Percentiles rank a stretch among this genome's conserved stretches.
Conservation (phyloP, 495 filamentous ascomycete genomes). For the Polyplosphaeria fusca region DNA sequence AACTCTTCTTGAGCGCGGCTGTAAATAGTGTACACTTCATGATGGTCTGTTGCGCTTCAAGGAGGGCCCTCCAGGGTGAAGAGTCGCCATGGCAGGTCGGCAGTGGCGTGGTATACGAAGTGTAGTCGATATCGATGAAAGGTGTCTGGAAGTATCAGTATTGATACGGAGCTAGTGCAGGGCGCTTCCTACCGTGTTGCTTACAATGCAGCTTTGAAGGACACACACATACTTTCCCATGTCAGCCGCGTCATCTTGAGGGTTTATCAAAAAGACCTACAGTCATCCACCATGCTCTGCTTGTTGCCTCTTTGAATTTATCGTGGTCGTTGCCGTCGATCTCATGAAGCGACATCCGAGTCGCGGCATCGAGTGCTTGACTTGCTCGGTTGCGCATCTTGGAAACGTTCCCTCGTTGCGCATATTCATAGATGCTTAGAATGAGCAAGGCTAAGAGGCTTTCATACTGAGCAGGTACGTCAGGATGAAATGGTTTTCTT, state of each 20-base stretch:
- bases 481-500: conserved; percentile 52
- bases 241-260: too few relatives aligned
- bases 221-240: conserved; percentile 53
- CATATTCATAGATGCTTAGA: conserved; percentile 60
- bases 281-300: conserved; percentile 64
- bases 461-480: conserved; percentile 53
- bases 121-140: conserved; percentile 54
- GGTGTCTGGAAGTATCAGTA: conserved; percentile 17
- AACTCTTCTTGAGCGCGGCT: not conserved
- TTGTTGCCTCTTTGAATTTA: conserved; percentile 51
- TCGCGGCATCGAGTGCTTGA: conserved; percentile 54
- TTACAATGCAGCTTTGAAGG: conserved; percentile 59
- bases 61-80: conserved; percentile 55
- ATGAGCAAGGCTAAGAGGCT: conserved; percentile 54
- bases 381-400: conserved; percentile 60
- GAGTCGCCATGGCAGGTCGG: conserved; percentile 53
- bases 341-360: conserved; percentile 52
- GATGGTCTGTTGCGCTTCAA: conserved; percentile 37
- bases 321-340: conserved; percentile 47
- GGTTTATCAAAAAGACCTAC: conserved; percentile 34
- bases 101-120: conserved; percentile 56
- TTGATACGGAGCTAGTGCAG: not conserved
- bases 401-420: conserved; percentile 58
- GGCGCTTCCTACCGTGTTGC: conserved; percentile 44
- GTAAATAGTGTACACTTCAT: not conserved